phyloP scores from a whole-genome alignment of 768 basidiomycete genomes.

The Pisolithus orientalis region DNA sequence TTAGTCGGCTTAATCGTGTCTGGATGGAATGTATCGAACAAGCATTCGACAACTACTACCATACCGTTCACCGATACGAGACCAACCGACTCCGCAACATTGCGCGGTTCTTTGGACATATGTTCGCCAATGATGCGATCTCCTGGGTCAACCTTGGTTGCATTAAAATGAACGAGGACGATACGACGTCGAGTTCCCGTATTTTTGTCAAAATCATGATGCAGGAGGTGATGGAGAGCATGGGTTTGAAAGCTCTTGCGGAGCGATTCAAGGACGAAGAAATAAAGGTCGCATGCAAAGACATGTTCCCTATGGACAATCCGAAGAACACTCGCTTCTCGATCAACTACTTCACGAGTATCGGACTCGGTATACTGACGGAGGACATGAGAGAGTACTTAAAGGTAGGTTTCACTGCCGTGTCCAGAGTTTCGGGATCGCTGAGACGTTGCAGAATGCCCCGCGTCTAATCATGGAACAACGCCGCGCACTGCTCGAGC shows the following conservation, averaged over 20 bases:
- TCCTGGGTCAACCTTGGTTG: slow-evolving; percentile 83
- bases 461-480: slow-evolving; percentile 93
- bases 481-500: slow-evolving; percentile 80
- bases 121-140: slow-evolving; percentile 79
- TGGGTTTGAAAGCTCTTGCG: slow-evolving; percentile 83
- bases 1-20: slow-evolving; percentile 90
- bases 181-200: slow-evolving; percentile 91
- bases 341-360: slow-evolving; percentile 97
- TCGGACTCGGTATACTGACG: slow-evolving; percentile 84
- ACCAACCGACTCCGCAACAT: slow-evolving; percentile 98
- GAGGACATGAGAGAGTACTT: slow-evolving; percentile 97
- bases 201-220: slow-evolving; percentile 98
- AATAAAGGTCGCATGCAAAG: slow-evolving; percentile 60
- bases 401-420: slow-evolving; percentile 50
- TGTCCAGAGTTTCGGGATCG: background rate
- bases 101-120: slow-evolving; percentile 92
- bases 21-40: slow-evolving; percentile 90
- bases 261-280: slow-evolving; percentile 90
- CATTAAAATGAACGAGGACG: slow-evolving; percentile 94
- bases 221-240: slow-evolving; percentile 89
- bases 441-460: slow-evolving; percentile 58
- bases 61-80: slow-evolving; percentile 97
- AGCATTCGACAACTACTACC: slow-evolving; percentile 87
- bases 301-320: slow-evolving; percentile 94
- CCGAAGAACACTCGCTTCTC: slow-evolving; percentile 95